Percentiles rank a stretch among this genome's conserved stretches.
These are phyloP conservation scores for Chalciporus piperatus DNA, from an alignment of 768 basidiomycete species.

Conservation along the genomic window DNA sequence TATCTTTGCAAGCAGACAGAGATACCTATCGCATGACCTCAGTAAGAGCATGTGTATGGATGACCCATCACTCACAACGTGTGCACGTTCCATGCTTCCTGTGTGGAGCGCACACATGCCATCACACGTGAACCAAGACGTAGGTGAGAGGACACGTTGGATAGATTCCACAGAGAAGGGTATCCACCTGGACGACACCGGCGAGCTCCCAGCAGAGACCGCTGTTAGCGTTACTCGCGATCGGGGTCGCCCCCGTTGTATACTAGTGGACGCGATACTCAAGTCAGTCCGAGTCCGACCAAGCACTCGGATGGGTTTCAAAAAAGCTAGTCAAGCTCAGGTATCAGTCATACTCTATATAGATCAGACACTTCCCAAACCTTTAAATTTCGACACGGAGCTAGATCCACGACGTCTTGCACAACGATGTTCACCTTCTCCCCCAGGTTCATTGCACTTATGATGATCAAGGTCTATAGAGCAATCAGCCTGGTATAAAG, in stretches of 20 bases:
- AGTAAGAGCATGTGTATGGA: neutral
- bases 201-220: conserved; percentile 18
- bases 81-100: conserved; percentile 8
- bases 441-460: conserved; percentile 21
- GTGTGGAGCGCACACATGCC: conserved; percentile 12
- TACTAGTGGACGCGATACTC: neutral
- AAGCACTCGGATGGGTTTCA: conserved; percentile 9
- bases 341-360: neutral
- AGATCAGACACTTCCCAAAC: conserved; percentile 7
- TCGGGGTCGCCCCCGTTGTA: conserved; percentile 12
- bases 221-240: conserved; percentile 11
- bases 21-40: conserved; percentile 16
- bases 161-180: conserved; percentile 5
- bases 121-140: conserved; percentile 13
- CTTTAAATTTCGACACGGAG: neutral
- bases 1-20: conserved; percentile 29
- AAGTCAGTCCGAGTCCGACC: neutral
- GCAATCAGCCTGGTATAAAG: neutral
- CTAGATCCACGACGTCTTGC: neutral
- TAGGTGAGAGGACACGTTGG: conserved; percentile 22
- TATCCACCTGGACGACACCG: conserved; percentile 9
- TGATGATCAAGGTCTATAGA: conserved; percentile 26
- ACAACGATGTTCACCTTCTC: neutral
- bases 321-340: neutral
- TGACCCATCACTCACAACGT: conserved; percentile 20